Evolutionary conservation across 345 rosid genomes (phyloP).

Genomic region (Punica granatum): DNA sequence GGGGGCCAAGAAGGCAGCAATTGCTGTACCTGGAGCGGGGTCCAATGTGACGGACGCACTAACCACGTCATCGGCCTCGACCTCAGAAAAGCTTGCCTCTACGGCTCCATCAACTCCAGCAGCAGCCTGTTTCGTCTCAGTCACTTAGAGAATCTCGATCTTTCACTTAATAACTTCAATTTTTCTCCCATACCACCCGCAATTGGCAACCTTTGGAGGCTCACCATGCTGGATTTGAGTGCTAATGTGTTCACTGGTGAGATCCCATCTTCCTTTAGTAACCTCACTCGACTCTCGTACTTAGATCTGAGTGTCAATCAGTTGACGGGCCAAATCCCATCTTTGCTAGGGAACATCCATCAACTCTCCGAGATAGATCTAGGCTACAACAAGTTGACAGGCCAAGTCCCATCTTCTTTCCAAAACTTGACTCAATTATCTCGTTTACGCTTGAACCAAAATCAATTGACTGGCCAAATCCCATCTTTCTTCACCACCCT

Average conservation of each 20-base stretch:
- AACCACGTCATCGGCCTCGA: not conserved
- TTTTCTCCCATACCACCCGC: no score
- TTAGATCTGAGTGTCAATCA: conserved; percentile 17
- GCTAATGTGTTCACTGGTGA: conserved; percentile 5
- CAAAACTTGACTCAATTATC: not conserved
- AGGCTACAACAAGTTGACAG: not conserved
- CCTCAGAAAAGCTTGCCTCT: no score
- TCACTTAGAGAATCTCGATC: no score
- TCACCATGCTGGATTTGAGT: not conserved
- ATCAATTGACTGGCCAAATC: not conserved
- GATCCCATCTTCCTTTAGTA: not conserved
- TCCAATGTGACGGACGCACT: not conserved
- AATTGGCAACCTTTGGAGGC: not conserved
- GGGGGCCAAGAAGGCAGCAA: not conserved
- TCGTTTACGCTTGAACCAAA: not conserved
- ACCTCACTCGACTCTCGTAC: conserved; percentile 2
- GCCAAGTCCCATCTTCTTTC: no score
- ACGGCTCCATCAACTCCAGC: no score
- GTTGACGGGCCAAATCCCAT: conserved; percentile 5
- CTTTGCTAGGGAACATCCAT: not conserved
- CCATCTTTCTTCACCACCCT: not conserved
- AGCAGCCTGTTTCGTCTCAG: no score
- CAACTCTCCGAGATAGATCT: not conserved
- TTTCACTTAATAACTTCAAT: no score
- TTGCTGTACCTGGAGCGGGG: not conserved